Percentiles rank a stretch among this genome's conserved stretches.
phyloP scores from a whole-genome alignment of 768 basidiomycete species.

The Lentinus tigrinus region DNA sequence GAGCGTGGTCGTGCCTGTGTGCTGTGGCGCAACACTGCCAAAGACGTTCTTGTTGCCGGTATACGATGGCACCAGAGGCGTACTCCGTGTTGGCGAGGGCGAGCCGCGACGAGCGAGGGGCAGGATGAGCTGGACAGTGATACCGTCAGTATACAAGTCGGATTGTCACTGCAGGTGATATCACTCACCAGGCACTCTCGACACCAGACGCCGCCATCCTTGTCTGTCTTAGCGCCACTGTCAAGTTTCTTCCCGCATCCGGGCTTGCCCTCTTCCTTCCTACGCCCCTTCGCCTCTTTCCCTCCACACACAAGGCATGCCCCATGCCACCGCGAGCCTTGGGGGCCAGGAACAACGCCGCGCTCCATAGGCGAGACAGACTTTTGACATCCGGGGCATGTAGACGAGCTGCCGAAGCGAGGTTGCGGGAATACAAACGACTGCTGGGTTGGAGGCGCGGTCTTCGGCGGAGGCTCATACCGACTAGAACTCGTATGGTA shows the following conservation, averaged over 20 bases:
- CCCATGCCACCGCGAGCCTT: conserved; percentile 78
- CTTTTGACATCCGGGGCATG: conserved; percentile 75
- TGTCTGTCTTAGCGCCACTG: conserved; percentile 75
- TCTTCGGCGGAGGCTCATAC: conserved; percentile 39
- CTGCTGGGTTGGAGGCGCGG: conserved; percentile 35
- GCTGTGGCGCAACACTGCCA: conserved; percentile 47
- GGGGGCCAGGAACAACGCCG: conserved; percentile 83
- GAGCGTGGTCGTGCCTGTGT: conserved; percentile 70
- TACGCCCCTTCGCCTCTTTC: conserved; percentile 45
- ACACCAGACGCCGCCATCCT: conserved; percentile 75
- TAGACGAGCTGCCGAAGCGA: conserved; percentile 57
- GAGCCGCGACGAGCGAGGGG: conserved; percentile 48
- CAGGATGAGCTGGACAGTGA: conserved; percentile 50
- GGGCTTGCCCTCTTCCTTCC: conserved; percentile 56
- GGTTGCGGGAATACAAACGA: conserved; percentile 33
- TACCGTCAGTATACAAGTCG: conserved; percentile 2
- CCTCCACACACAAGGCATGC: conserved; percentile 81
- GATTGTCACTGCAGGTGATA: not conserved
- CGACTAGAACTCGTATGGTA: conserved; percentile 35
- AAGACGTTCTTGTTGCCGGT: conserved; percentile 35
- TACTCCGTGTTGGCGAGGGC: conserved; percentile 50
- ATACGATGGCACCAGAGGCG: conserved; percentile 43
- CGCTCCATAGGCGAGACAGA: conserved; percentile 80
- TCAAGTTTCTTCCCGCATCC: conserved; percentile 85
- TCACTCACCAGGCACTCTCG: conserved; percentile 74